phyloP scores from a whole-genome alignment of 176 grass and related monocot genomes.

The Aechmea fasciata region DNA sequence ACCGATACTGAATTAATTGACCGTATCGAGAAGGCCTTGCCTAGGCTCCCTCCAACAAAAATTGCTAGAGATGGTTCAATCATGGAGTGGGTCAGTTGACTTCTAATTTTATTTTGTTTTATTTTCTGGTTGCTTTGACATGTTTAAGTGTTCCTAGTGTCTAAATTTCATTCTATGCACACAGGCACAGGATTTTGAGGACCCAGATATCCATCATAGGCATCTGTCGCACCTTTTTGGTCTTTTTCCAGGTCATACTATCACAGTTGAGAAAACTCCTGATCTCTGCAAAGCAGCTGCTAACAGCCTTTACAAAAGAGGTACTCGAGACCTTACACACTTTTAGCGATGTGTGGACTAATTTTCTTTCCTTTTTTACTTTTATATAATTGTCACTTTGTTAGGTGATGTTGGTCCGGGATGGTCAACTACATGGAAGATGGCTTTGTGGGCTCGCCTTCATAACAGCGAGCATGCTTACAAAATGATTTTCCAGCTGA shows the following conservation, averaged over 20 bases:
- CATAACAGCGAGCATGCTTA: constrained; percentile 78
- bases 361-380: background rate
- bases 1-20: constrained; percentile 45
- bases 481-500: constrained; percentile 68
- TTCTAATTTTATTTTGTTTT: background rate
- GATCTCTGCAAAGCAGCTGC: constrained; percentile 76
- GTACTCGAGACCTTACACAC: constrained; percentile 11
- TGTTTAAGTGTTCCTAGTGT: background rate
- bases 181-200: constrained; percentile 69
- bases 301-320: constrained; percentile 87
- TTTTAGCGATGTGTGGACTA: background rate
- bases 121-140: background rate
- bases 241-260: constrained; percentile 87
- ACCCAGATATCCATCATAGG: constrained; percentile 76
- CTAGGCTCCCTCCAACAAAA: constrained; percentile 50
- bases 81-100: constrained; percentile 78
- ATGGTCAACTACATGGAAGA: constrained; percentile 98
- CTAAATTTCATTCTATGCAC: constrained; percentile 6
- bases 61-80: constrained; percentile 76
- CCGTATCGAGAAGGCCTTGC: constrained; percentile 54
- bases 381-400: constrained; percentile 7
- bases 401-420: constrained; percentile 77
- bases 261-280: constrained; percentile 61
- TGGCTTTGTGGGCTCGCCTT: constrained; percentile 80
- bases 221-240: constrained; percentile 88